Base-by-base conservation (phyloP, 2,329 filamentous ascomycete genomes). In the Madurella fahalii region DNA sequence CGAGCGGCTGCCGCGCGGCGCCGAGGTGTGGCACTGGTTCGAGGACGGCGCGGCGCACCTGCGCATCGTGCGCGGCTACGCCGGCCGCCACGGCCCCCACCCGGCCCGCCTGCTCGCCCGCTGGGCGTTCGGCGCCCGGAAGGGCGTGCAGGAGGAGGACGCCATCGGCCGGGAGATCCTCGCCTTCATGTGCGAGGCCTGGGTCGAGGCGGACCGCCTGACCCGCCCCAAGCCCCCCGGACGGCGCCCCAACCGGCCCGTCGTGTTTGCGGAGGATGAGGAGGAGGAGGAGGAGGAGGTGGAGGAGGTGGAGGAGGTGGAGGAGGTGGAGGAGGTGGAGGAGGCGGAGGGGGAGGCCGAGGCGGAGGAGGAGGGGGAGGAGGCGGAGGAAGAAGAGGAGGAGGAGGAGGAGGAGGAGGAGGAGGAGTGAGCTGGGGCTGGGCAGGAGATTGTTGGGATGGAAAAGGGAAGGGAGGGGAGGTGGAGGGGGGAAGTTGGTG, bases 311-410 rank as follows among this genome's bases (percentile, higher is more conserved):
- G 31, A 7, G 31, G 7, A 7, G 31, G 31, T 34, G 31, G 31
- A n/a, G n/a, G n/a, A n/a, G n/a, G n/a, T n/a, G n/a, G n/a, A n/a
- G n/a, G n/a, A 34, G 31, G 31, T 12, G 31, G 31, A 12, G 7
- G 31, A 34, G 31, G 31, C 7, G 12, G 31, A 34, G 7, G 31
- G 12, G 31, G 31, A 34, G 31, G 31, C 31, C 31, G 31, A 34
- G 31, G 60, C 52, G 92, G 92, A 96, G 11, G 71, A 85, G 8
- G 88, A 90, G 60, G 83, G 85, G 9, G 85, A 87, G 43, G 83
- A 84, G n/a, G 63, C 71, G 74, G 8, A 13, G 25, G 58, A 70
- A 72, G 47, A 68, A 68, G 57, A 40, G 30, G 4, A 34, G 39
- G 54, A 67, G 71, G 50, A 34, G 31, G 31, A 34, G 31, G n/a